Evolutionary conservation across 75 land plant genomes (phyloP).

Genomic region (Isoetes taiwanensis): DNA sequence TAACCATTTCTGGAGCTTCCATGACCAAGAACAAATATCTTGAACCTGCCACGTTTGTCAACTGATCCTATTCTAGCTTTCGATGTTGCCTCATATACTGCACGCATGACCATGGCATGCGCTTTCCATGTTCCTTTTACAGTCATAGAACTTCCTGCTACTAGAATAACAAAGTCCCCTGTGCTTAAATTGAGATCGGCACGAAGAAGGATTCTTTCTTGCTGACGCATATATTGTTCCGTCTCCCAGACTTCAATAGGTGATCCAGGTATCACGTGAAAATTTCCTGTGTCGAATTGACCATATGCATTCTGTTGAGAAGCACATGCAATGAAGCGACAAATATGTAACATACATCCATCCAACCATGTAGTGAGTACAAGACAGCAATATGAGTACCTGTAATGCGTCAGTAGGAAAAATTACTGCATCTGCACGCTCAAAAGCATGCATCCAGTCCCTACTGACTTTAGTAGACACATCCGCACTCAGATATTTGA

Average conservation of each 20-base stretch:
- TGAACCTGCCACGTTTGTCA: conserved; percentile 11
- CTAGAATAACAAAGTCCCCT: conserved; percentile 48
- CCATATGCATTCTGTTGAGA: conserved; percentile 56
- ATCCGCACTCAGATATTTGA: conserved; percentile 27
- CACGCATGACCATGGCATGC: conserved; percentile 67
- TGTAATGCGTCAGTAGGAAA: conserved; percentile 60
- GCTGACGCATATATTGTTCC: conserved; percentile 12
- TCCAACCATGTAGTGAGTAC: too few relatives aligned
- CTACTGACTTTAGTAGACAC: conserved; percentile 20
- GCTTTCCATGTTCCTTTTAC: conserved; percentile 67
- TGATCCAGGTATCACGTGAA: conserved; percentile 73
- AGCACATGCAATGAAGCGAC: background rate
- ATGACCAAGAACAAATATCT: conserved; percentile 38
- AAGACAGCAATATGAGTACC: conserved; percentile 54
- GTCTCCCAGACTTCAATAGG: conserved; percentile 54
- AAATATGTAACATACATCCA: background rate
- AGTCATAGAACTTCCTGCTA: conserved; percentile 69
- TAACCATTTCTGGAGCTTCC: conserved; percentile 38
- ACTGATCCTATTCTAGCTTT: background rate
- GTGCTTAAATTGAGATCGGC: conserved; percentile 19
- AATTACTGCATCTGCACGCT: conserved; percentile 58
- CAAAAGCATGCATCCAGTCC: conserved; percentile 59
- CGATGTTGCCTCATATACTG: conserved; percentile 17
- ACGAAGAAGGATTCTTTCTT: conserved; percentile 24
- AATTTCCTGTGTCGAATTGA: conserved; percentile 60